Conservation (phyloP, 441 rosid genomes). For the Adansonia grandidieri region DNA sequence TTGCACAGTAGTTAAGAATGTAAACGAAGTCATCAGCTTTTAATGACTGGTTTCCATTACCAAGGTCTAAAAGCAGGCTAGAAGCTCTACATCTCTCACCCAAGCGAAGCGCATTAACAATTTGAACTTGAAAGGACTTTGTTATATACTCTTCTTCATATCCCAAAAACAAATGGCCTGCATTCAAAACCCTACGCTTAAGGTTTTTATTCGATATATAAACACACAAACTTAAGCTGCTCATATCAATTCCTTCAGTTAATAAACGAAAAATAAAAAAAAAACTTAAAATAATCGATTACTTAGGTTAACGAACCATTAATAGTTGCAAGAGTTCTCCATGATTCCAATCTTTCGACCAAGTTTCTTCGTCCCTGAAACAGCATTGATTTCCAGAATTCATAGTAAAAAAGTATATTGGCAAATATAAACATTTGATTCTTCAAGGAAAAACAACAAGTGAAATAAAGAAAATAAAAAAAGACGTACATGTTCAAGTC, state of each 20-base stretch:
- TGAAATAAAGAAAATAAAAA: background rate
- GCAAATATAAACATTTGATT: conserved; percentile 10
- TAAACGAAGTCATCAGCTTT: conserved; percentile 52
- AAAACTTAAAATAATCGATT: background rate
- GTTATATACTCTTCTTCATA: conserved; percentile 38
- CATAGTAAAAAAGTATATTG: background rate
- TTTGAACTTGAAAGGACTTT: conserved; percentile 48
- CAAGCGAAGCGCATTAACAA: conserved; percentile 61
- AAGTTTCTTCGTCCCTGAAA: conserved; percentile 45
- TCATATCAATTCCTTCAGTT: background rate
- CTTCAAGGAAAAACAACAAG: background rate
- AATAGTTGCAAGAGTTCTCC: conserved; percentile 44
- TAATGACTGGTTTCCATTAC: conserved; percentile 37
- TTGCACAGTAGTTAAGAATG: conserved; percentile 72
- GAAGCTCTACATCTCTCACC: conserved; percentile 80
- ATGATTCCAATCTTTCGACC: conserved; percentile 32
- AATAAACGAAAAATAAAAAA: background rate
- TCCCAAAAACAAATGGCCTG: conserved; percentile 43
- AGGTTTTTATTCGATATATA: conserved; percentile 11
- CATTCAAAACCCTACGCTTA: background rate
- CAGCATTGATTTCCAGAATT: conserved; percentile 21
- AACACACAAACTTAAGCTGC: conserved; percentile 10
- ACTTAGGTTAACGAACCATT: conserved; percentile 18
- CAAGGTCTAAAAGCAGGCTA: conserved; percentile 56
- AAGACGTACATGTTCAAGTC: conserved; percentile 33